Base-by-base conservation (phyloP, 352 stramenopile genomes). In the Globisporangium echinulatum region DNA sequence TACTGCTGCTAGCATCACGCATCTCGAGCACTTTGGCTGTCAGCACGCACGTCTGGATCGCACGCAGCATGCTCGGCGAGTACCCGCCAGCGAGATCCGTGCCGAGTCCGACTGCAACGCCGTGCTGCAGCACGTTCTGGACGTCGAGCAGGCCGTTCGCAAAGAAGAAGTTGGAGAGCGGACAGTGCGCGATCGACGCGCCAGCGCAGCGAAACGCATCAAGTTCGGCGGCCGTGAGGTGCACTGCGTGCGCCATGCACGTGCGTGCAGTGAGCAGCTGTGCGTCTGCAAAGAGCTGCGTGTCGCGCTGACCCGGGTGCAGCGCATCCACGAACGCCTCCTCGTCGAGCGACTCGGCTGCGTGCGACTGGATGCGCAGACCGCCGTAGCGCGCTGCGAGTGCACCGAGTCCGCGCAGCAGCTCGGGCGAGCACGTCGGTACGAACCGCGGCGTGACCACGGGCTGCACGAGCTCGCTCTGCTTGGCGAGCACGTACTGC, bases 21-120 rank as follows among this genome's bases (percentile, higher is more conserved):
- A 87, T 84, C 46, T 80, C 79, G n/a, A 80, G 52, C 25, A 68
- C 79, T 39, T 81, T 82, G 56, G 79, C 78, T 19, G 87, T 85
- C 25, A 97, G 57, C 40, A 97, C 86, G 1, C 85, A 77, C 40
- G 78, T 85, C 61, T 95, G 80, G 14, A 92, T 82, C 11, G 86
- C 82, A 52, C 85, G 79, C 33, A 98, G 69, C 75, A 98, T 97
- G 49, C 81, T 96, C 0, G 84, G 67, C 53, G 82, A 92, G 67
- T 97, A 97, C 5, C 92, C 92, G 13, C 92, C 92, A 3, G 90
- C 86, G 39, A 98, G 82, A 55, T 97, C 91, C 40, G 92, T 97
- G 11, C 92, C 92, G 9, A 98, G 67, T 3, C 88, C 92, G 2
- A 90, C 66, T 6, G 65, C 59, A 5, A 87, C 65, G 1, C 48